Base-by-base conservation (phyloP, 805 yeast species). In the Zygosaccharomyces siamensis region DNA sequence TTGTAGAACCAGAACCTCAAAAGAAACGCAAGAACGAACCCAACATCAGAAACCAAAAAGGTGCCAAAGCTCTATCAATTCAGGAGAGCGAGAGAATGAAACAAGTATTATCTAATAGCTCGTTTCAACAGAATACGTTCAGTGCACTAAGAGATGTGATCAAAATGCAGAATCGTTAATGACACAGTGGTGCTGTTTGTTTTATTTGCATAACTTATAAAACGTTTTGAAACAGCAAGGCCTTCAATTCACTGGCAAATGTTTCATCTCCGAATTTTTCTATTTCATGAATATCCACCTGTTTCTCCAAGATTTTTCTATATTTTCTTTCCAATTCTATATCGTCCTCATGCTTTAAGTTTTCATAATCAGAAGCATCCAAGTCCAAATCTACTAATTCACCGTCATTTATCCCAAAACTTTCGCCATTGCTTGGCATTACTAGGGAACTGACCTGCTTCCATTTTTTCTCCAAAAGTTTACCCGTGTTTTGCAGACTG, bases 61-160 rank as follows among this genome's bases (percentile, higher is more conserved):
- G 83, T 49, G 74, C 76, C 14, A 76, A 75, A 55, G 67, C 71
- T 37, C 74, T 86, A n/a, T 78, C 83, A 51, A 70, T 67, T 30
- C 70, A 72, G 40, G 95, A 86, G 60, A 73, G 76, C 48, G 70
- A 71, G 51, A 72, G 84, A 53, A 86, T 87, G 61, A 77, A 74
- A 12, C 66, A 71, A 35, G 79, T 85, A 3, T 66, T 87, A 50
- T 75, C 74, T 45, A 79, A 83, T 57, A 63, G 73, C 33, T 64
- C 68, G 23, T 84, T 83, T 56, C 75, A 81, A 66, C 64, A 70
- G 46, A 75, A 79, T 31, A 88, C 90, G 2, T 86, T 86, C 60
- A 74, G 73, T 35, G 78, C 89, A 2, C 71, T 87, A 55, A 81
- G 77, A 60, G 77, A 76, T 44, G 82, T 83, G n/a, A 79, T 80